Base-by-base conservation (phyloP, 139 green algal genomes). In the Chlamydomonas sp. region DNA sequence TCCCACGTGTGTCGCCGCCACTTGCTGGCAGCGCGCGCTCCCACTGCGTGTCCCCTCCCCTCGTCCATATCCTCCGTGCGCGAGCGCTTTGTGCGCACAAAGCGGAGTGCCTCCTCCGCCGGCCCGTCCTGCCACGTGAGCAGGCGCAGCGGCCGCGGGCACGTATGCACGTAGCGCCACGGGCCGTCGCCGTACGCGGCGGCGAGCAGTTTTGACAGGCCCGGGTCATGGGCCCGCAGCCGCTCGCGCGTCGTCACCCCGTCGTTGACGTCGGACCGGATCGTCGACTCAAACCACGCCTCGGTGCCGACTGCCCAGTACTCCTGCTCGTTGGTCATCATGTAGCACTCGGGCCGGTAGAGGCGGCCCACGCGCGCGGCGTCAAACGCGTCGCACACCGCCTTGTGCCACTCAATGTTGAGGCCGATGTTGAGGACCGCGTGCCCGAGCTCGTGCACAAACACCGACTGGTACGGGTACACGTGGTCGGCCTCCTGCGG, bases 231-330 rank as follows among this genome's bases (percentile, higher is more conserved):
- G 1, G n/a, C 8, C 47, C 76, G 60, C 10, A 93, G 31, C 37
- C 58, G 65, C 34, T 83, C 73, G 3, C 88, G 79, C 1, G 79
- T 90, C 48, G 81, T 89, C 31, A 94, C 62, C 4, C 87, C 83
- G 54, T 75, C 81, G 54, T 89, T 94, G 26, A 92, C 83, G 68
- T 93, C 37, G 5, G 28, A 60, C 20, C 65, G 80, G 8, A 88
- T 79, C 1, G 85, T 91, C 26, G 84, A 87, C 68, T 78, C 72
- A 69, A 89, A 92, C 87, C 87, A 92, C 2, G 80, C 75, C 70
- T 92, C 85, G 0, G 69, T 80, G 35, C 54, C 86, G 80, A 90
- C 79, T 66, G 86, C 86, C 69, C 71, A 92, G 70, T 94, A 94
- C 76, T 94, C 88, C 31, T 87, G 73, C 50, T 81, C 74, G 63